Conservation (phyloP, 176 grass and related monocot genomes). For the Urochloa ruziziensis region DNA sequence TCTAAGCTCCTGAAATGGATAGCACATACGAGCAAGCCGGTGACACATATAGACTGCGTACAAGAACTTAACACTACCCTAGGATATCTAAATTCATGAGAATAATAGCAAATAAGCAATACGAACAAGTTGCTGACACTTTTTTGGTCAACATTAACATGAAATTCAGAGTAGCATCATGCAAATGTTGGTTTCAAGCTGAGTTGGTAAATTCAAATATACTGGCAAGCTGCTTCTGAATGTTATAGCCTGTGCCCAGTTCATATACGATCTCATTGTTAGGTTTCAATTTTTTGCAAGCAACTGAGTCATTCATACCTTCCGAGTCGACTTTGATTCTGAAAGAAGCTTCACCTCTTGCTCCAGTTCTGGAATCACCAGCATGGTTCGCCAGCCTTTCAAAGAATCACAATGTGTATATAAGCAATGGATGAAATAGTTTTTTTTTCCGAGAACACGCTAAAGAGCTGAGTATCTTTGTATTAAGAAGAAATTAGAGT, state of each 20-base stretch:
- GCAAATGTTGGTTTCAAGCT: background rate
- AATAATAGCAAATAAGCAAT: background rate
- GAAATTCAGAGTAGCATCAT: background rate
- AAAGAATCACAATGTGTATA: slow-evolving; percentile 18
- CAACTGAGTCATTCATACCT: slow-evolving; percentile 49
- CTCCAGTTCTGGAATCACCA: slow-evolving; percentile 93
- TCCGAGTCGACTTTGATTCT: slow-evolving; percentile 62
- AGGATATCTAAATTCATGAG: background rate
- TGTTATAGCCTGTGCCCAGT: background rate
- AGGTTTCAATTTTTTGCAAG: background rate
- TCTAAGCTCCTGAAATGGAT: slow-evolving; percentile 64
- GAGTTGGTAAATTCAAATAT: background rate
- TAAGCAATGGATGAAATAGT: slow-evolving; percentile 24
- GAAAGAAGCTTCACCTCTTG: slow-evolving; percentile 82
- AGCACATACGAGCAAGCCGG: background rate
- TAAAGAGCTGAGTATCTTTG: too few relatives aligned
- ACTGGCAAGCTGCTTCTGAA: background rate
- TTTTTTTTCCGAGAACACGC: too few relatives aligned
- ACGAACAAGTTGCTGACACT: background rate
- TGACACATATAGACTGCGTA: background rate
- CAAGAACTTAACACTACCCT: background rate
- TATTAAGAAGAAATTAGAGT: too few relatives aligned
- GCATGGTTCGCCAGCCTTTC: slow-evolving; percentile 96
- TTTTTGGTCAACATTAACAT: slow-evolving; percentile 1
- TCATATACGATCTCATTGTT: background rate